These are phyloP conservation scores for Lichtheimia hyalospora DNA, from an alignment of 371 early-diverging fungal species.

Conservation along the genomic window DNA sequence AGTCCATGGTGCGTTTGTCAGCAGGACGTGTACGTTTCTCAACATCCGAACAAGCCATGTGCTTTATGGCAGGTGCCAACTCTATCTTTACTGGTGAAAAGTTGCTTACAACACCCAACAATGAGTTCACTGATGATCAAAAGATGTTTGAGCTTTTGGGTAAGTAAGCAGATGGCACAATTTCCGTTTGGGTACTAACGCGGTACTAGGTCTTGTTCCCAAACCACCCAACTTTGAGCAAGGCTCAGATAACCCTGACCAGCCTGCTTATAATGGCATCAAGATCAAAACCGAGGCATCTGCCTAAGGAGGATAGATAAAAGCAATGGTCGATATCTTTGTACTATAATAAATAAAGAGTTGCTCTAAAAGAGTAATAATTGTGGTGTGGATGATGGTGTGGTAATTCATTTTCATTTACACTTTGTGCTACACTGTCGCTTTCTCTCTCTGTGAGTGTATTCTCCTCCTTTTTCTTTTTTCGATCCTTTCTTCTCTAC, in stretches of 20 bases:
- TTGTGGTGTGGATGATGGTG: too few species aligned
- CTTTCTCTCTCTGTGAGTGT: background rate
- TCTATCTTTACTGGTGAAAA: conserved; percentile 88
- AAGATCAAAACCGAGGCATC: conserved; percentile 22
- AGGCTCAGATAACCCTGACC: conserved; percentile 42
- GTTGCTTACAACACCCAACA: conserved; percentile 85
- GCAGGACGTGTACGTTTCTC: conserved; percentile 83
- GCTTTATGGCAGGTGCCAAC: conserved; percentile 89
- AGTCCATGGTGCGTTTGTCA: conserved; percentile 83
- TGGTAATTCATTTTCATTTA: too few species aligned
- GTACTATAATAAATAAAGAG: background rate
- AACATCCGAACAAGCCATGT: conserved; percentile 72
- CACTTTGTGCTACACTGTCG: too few species aligned
- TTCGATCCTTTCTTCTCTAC: background rate
- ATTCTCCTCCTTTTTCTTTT: background rate
- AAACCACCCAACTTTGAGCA: conserved; percentile 69
- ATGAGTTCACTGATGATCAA: conserved; percentile 71
- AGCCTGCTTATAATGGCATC: conserved; percentile 22
- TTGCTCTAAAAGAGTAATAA: background rate
- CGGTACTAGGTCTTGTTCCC: conserved; percentile 58
- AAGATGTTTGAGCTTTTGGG: conserved; percentile 78
- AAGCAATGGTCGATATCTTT: background rate
- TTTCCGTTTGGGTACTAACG: background rate
- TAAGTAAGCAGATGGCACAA: conserved; percentile 21
- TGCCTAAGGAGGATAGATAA: conserved; percentile 8